A percentile compares a stretch with the other conserved stretches of the same genome.
Evolutionary conservation across 2,329 filamentous ascomycete species (phyloP).

Genomic region (Fusarium tanahbumbuense): DNA sequence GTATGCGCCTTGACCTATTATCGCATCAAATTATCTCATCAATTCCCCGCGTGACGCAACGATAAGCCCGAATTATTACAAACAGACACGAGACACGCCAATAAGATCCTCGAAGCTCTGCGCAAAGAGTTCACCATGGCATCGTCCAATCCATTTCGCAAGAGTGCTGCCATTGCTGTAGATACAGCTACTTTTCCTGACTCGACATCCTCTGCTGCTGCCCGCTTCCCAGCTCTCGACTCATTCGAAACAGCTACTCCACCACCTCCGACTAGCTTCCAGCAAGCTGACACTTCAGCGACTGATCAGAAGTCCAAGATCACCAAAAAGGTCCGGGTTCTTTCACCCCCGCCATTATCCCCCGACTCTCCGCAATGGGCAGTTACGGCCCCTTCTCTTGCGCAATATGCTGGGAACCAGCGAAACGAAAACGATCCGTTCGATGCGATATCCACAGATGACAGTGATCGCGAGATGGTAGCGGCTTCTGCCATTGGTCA

Average conservation of each 20-base stretch:
- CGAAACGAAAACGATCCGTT: constrained; percentile 50
- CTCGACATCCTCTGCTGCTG: constrained; percentile 18
- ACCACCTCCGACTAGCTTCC: constrained; percentile 45
- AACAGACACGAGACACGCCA: constrained; percentile 20
- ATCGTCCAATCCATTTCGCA: constrained; percentile 66
- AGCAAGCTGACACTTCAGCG: constrained; percentile 47
- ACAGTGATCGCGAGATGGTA: constrained; percentile 46
- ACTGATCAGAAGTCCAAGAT: constrained; percentile 61
- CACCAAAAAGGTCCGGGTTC: constrained; percentile 74
- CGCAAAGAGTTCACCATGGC: constrained; percentile 38
- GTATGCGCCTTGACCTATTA: constrained; percentile 44
- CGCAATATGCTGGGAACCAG: constrained; percentile 45
- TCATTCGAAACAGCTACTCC: constrained; percentile 46
- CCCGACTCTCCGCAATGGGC: constrained; percentile 61
- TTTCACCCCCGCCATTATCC: constrained; percentile 72
- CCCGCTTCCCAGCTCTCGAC: constrained; percentile 47
- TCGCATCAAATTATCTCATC: constrained; percentile 25
- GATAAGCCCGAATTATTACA: constrained; percentile 27
- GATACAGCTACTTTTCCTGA: constrained; percentile 27
- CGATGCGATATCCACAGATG: constrained; percentile 44
- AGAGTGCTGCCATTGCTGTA: constrained; percentile 50
- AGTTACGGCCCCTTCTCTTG: constrained; percentile 47
- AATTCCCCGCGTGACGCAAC: constrained; percentile 18
- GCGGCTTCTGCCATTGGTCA: constrained; percentile 42
- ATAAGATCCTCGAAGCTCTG: constrained; percentile 15